Evolutionary conservation across 2,329 filamentous ascomycete genomes (phyloP).

Genomic region (Graphilbum fragrans): DNA sequence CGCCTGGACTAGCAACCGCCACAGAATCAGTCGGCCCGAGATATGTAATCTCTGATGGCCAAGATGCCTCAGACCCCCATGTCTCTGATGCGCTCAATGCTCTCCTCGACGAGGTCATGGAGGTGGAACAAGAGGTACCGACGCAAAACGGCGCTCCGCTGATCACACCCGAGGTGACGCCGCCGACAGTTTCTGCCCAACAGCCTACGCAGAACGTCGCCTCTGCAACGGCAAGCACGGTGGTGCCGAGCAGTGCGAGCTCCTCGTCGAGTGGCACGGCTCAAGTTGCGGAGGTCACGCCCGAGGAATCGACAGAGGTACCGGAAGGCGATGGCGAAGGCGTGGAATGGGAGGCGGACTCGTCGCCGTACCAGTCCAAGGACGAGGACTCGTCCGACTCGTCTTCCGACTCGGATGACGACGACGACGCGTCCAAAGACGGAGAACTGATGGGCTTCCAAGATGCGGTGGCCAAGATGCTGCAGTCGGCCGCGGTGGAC

Average conservation of each 20-base stretch:
- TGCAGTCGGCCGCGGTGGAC: conserved; percentile 61
- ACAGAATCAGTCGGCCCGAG: no score
- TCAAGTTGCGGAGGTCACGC: no score
- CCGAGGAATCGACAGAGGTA: background rate
- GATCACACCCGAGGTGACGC: no score
- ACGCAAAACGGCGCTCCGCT: no score
- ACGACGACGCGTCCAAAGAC: conserved; percentile 47
- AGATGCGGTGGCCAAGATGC: conserved; percentile 72
- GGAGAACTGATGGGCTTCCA: conserved; percentile 64
- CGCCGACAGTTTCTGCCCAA: no score
- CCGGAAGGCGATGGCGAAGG: conserved; percentile 3
- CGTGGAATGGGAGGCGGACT: conserved; percentile 71
- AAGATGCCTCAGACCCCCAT: background rate
- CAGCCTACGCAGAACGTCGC: no score
- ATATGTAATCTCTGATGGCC: no score
- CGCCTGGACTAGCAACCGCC: no score
- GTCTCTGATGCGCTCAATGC: background rate
- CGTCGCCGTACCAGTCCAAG: conserved; percentile 62
- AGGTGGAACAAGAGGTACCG: background rate
- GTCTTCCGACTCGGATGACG: conserved; percentile 39
- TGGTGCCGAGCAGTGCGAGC: no score
- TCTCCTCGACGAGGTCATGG: background rate
- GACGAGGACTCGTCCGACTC: conserved; percentile 2
- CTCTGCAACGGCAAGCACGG: no score
- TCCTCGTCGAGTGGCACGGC: no score